Evolutionary conservation across 2,329 filamentous ascomycete species (phyloP).

Genomic region (Diaporthe batatas): DNA sequence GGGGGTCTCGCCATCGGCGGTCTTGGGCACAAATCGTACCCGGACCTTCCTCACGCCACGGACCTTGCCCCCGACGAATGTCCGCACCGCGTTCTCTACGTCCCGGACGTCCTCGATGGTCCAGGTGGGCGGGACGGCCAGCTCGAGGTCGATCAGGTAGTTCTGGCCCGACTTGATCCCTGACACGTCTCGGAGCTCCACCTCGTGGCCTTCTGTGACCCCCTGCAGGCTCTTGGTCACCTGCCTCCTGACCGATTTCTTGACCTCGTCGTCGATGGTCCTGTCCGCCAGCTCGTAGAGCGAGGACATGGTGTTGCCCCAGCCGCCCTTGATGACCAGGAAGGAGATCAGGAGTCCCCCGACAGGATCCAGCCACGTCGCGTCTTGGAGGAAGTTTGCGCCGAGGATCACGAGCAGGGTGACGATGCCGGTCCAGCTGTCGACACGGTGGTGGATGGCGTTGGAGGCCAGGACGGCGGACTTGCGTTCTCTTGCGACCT

Average conservation of each 20-base stretch:
- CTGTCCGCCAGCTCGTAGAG: constrained; percentile 93
- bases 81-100: constrained; percentile 81
- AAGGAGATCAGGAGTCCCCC: constrained; percentile 92
- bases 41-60: constrained; percentile 87
- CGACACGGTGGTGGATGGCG: constrained; percentile 94
- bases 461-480: constrained; percentile 97
- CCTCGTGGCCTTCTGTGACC: constrained; percentile 66
- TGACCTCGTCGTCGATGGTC: constrained; percentile 87
- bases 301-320: constrained; percentile 84
- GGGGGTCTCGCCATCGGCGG: constrained; percentile 66
- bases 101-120: constrained; percentile 77
- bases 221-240: constrained; percentile 70
- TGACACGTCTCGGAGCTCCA: constrained; percentile 82
- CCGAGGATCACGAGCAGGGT: constrained; percentile 90
- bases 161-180: constrained; percentile 98
- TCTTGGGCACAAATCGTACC: constrained; percentile 83
- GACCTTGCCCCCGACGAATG: constrained; percentile 80
- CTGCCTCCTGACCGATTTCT: constrained; percentile 76
- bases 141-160: constrained; percentile 90
- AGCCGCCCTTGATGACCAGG: constrained; percentile 92
- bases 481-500: constrained; percentile 92
- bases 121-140: constrained; percentile 83
- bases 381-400: constrained; percentile 86
- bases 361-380: constrained; percentile 93
- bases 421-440: constrained; percentile 94